Evolutionary conservation across 257 asterid species (phyloP).

Genomic region (Cruciata laevipes): DNA sequence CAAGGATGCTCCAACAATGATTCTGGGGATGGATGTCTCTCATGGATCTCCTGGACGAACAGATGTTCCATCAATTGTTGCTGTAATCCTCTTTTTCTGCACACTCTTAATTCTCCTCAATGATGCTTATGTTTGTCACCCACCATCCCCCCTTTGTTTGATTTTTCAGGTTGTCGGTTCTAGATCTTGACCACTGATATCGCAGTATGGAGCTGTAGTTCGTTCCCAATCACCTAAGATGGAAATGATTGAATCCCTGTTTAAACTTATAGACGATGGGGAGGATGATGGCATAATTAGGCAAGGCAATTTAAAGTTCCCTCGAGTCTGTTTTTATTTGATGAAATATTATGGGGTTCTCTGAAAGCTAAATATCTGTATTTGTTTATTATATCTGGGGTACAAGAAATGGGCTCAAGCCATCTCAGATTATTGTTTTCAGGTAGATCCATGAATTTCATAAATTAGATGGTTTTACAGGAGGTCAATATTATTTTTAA

Average conservation of each 20-base stretch:
- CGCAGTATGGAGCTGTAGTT: constrained; percentile 88
- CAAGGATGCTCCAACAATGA: constrained; percentile 79
- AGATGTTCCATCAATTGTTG: constrained; percentile 86
- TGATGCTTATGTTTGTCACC: constrained; percentile 20
- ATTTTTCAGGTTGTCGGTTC: constrained; percentile 84
- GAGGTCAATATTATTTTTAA: not conserved
- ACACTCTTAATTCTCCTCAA: constrained; percentile 1
- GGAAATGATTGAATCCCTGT: constrained; percentile 81
- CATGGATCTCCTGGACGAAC: constrained; percentile 88
- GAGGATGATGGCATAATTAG: constrained; percentile 89
- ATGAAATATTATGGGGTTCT: constrained; percentile 6
- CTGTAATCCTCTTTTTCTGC: constrained; percentile 41
- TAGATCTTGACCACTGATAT: constrained; percentile 82
- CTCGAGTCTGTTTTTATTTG: constrained; percentile 7
- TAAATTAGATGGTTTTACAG: not conserved
- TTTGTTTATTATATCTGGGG: constrained; percentile 31
- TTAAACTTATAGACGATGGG: constrained; percentile 76
- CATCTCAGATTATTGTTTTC: constrained; percentile 76
- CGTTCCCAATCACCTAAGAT: constrained; percentile 73
- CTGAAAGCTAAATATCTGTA: constrained; percentile 16
- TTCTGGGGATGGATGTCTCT: constrained; percentile 90
- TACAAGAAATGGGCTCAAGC: constrained; percentile 67
- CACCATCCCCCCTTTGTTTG: constrained; percentile 15
- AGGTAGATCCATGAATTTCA: constrained; percentile 37
- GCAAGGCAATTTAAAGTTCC: constrained; percentile 26